A percentile compares a stretch with the other conserved stretches of the same genome.
Evolutionary conservation across 441 rosid genomes (phyloP).

Genomic region (Dalechampia spathulata): DNA sequence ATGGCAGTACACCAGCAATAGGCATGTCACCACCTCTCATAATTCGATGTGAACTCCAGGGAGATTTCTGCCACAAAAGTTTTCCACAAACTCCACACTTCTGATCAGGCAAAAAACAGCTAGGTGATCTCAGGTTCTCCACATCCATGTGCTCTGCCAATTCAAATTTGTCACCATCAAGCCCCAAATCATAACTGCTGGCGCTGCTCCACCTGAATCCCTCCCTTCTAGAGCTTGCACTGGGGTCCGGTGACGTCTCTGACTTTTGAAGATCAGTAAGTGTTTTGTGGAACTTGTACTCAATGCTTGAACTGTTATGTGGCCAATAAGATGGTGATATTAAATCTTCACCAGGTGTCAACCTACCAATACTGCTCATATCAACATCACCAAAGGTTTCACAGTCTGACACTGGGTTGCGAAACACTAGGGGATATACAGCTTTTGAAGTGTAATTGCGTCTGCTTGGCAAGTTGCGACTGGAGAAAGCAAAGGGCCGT

Average conservation of each 20-base stretch:
- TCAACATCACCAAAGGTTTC: constrained; percentile 42
- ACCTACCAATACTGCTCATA: constrained; percentile 31
- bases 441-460: constrained; percentile 57
- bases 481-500: constrained; percentile 32
- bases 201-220: constrained; percentile 72
- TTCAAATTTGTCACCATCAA: constrained; percentile 50
- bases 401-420: constrained; percentile 73
- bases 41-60: constrained; percentile 76
- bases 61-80: constrained; percentile 64
- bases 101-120: constrained; percentile 23
- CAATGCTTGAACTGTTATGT: constrained; percentile 31
- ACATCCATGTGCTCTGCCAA: constrained; percentile 32
- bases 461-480: constrained; percentile 30
- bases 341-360: constrained; percentile 40
- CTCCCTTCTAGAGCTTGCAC: constrained; percentile 62
- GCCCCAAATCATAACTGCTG: constrained; percentile 55
- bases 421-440: constrained; percentile 63
- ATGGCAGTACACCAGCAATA: constrained; percentile 60
- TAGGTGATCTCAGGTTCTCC: constrained; percentile 34
- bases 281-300: constrained; percentile 41
- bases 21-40: constrained; percentile 78
- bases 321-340: constrained; percentile 48
- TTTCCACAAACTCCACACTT: constrained; percentile 78
- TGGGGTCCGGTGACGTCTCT: constrained; percentile 48
- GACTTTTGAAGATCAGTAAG: constrained; percentile 42